Evolutionary conservation across 495 filamentous ascomycete species (phyloP), one percentile per base, ranked within the genome.

Genomic region (Umbilicaria muhlenbergii): DNA sequence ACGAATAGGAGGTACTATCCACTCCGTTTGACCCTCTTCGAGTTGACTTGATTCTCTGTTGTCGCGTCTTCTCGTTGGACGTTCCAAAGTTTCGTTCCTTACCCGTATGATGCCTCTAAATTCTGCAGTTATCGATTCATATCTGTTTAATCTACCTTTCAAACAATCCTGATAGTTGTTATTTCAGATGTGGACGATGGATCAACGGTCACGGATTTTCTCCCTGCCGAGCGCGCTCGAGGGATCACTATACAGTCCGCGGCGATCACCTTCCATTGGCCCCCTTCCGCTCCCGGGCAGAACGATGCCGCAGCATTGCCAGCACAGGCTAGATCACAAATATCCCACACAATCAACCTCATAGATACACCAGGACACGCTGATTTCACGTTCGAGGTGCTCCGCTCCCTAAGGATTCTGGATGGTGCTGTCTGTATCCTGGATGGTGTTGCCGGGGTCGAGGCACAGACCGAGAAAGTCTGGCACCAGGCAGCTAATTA

Each of bases 241-340:
- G 92, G 92, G 12, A 95, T 99, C 52, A 99, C 92, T 28, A 96
- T 99, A 49, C 93, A 96, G 54, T 95, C 89, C 7, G 91, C 92
- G 3, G 89, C 91, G 16, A 91, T 99, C 43, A 94, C 88, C 3
- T 94, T 96, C 58, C 70, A 80, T 47, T 99, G 92, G 92, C 81
- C 80, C 24, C 75, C 73, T 6, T 58, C 68, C 6, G 37, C 54
- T 11, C 14, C 32, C 51, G 47, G 48, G 10, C 48, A 42, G n/a
- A 58, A 51, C 15, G 43, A 38, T 11, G 38, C 39, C 11, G 17
- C 47, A 42, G 6, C 49, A 54, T 11, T n/a, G 46, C 58, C 39
- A 36, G 24, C 24, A 28, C 24, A 28, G 24, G 24, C 24, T 0
- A 28, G 24, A 7, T 28, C 24, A 10, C 62, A 55, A 40, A 15